phyloP scores from a whole-genome alignment of 140 eudicot genomes.

The Ambrosia hybrid region DNA sequence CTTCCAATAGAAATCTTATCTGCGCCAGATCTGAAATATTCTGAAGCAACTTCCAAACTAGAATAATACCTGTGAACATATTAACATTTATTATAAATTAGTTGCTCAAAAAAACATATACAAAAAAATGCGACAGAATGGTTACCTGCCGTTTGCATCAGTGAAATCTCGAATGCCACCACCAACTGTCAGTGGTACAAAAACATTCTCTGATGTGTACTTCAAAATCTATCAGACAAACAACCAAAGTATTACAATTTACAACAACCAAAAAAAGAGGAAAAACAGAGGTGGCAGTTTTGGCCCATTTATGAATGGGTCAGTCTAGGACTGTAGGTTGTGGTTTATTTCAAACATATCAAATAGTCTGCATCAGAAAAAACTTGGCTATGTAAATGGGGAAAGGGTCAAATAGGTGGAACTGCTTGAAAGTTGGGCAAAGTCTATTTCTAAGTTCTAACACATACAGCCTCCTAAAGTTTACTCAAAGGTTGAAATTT shows the following conservation, averaged over 20 bases:
- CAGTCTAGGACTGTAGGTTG: no score
- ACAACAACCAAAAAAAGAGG: no score
- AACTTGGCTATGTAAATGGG: no score
- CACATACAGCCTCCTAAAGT: no score
- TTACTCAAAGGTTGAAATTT: background rate
- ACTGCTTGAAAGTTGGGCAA: no score
- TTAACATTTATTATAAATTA: background rate
- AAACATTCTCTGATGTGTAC: slow-evolving; percentile 84
- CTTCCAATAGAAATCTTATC: slow-evolving; percentile 97
- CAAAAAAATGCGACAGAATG: background rate
- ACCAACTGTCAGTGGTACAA: slow-evolving; percentile 98
- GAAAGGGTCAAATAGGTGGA: no score
- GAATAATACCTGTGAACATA: slow-evolving; percentile 62
- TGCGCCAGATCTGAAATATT: slow-evolving; percentile 97
- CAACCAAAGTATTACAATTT: background rate
- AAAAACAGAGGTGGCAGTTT: no score
- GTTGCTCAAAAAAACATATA: background rate
- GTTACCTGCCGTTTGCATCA: slow-evolving; percentile 93
- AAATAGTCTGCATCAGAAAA: no score
- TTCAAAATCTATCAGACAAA: slow-evolving; percentile 58
- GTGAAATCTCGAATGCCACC: slow-evolving; percentile 99
- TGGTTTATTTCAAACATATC: no score
- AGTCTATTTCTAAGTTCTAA: no score
- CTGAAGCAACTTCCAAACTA: slow-evolving; percentile 98
- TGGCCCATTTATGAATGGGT: no score